phyloP scores from a whole-genome alignment of 192 early-diverging fungal genomes.

The Haplosporangium gracile region DNA sequence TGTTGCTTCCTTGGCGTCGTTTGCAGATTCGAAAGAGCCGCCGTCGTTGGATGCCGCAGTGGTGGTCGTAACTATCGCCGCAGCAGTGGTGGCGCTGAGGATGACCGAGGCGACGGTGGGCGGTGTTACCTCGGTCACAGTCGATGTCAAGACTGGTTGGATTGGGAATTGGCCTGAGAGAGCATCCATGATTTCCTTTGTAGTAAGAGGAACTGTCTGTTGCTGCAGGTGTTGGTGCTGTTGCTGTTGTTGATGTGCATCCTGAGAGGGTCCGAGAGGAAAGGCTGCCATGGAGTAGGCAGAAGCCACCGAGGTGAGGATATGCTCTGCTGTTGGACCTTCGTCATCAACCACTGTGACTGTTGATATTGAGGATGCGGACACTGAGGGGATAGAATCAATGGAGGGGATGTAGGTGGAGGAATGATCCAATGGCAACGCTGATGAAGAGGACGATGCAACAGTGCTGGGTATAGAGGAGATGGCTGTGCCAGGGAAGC shows the following conservation, averaged over 20 bases:
- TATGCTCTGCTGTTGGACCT: conserved; percentile 4
- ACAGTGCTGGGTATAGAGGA: conserved; percentile 3
- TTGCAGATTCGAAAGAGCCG: not conserved
- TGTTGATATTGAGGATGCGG: not conserved
- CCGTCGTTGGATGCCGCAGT: too few relatives aligned
- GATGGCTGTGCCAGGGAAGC: conserved; percentile 15
- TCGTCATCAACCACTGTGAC: not conserved
- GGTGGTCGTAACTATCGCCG: not conserved
- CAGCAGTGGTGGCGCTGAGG: not conserved
- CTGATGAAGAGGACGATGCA: not conserved
- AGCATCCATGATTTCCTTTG: conserved; percentile 48
- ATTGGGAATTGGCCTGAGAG: conserved; percentile 48
- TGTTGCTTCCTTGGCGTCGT: not conserved
- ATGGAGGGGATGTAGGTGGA: conserved; percentile 9
- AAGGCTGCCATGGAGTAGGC: conserved; percentile 2
- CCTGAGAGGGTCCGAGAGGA: not conserved
- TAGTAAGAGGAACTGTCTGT: conserved; percentile 36
- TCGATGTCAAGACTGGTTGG: conserved; percentile 13
- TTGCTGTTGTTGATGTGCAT: not conserved
- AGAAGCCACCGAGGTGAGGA: conserved; percentile 10
- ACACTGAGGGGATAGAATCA: not conserved
- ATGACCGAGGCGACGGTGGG: not conserved
- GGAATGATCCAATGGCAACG: conserved; percentile 6
- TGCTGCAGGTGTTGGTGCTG: not conserved
- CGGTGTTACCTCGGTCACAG: not conserved